Base-by-base conservation (phyloP, 805 yeast genomes). In the Spathaspora passalidarum region DNA sequence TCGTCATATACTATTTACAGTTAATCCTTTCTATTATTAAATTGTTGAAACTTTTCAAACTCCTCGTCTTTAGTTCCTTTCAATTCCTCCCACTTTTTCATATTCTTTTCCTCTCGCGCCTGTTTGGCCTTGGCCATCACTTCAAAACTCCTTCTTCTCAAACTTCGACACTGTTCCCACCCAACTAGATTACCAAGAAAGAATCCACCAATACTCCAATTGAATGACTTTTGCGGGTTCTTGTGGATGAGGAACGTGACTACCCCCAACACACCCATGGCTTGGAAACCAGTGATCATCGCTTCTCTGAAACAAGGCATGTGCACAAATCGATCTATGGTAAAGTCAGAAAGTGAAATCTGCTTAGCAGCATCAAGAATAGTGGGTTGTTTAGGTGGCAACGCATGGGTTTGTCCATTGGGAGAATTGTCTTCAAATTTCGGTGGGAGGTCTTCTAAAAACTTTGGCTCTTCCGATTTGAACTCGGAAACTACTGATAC, bases 151-250 rank as follows among this genome's bases (percentile, higher is more conserved):
- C 80, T 78, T 56, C 84, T 74, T 61, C 96, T 75, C 40, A 80
- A 75, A 41, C 81, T 73, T 48, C 96, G 75, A 63, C 98, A 91
- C 65, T 89, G 96, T 61, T 91, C 97, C 96, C 96, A 91, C 1
- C 96, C 88, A 21, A 87, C 82, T 0, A 87, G 75, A 38, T 88
- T 81, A 0, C 97, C 97, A 17, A 89, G 61, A 46, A 87, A 65
- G 52, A 89, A 79, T 2, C 94, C 96, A 32, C 86, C 86, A 42
- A 87, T 73, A 8, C 84, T 84, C 96, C 97, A 91, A 59, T 91
- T 88, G 13, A 80, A 72, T 1, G 95, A 82, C 49, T 76, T 76
- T 8, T 69, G 61, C 0, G 84, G 75, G 42, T 80, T 79, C 56
- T 83, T 83, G 56, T 82, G 88, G 43, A 82, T 80, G 26, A 84